These are phyloP conservation scores for Daldinia concentrica DNA, from an alignment of 495 filamentous ascomycete genomes.

Conservation along the genomic window DNA sequence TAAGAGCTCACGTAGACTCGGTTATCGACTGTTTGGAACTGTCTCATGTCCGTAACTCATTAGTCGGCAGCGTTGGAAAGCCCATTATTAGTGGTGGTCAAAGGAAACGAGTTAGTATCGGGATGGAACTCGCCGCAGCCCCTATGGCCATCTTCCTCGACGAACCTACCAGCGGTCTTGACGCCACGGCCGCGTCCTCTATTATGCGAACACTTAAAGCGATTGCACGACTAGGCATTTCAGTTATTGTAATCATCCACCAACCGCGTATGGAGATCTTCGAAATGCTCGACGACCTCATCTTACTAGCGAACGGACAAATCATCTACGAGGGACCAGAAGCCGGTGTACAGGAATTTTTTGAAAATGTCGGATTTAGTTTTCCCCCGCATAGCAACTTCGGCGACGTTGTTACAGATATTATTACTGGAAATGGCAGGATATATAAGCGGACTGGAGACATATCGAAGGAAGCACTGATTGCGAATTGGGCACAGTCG, in stretches of 20 bases:
- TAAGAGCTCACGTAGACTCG: slow-evolving; percentile 54
- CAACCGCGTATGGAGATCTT: slow-evolving; percentile 60
- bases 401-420: slow-evolving; percentile 61
- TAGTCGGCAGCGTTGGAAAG: slow-evolving; percentile 55
- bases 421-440: slow-evolving; percentile 60
- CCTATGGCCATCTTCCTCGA: slow-evolving; percentile 73
- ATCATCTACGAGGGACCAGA: slow-evolving; percentile 55
- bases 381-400: slow-evolving; percentile 55
- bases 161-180: slow-evolving; percentile 71
- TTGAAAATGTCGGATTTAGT: slow-evolving; percentile 55
- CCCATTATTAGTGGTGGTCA: slow-evolving; percentile 61
- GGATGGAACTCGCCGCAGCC: slow-evolving; percentile 70
- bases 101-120: slow-evolving; percentile 62
- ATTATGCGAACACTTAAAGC: slow-evolving; percentile 63
- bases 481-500: slow-evolving; percentile 49
- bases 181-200: slow-evolving; percentile 69
- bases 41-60: slow-evolving; percentile 53
- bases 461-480: slow-evolving; percentile 54
- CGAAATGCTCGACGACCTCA: slow-evolving; percentile 56
- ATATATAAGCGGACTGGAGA: slow-evolving; percentile 56
- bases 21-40: slow-evolving; percentile 58
- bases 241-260: slow-evolving; percentile 59
- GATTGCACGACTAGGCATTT: slow-evolving; percentile 56
- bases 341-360: slow-evolving; percentile 52
- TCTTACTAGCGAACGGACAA: slow-evolving; percentile 57